Conservation (phyloP, 352 stramenopile species). For the Albugo laibachii region DNA sequence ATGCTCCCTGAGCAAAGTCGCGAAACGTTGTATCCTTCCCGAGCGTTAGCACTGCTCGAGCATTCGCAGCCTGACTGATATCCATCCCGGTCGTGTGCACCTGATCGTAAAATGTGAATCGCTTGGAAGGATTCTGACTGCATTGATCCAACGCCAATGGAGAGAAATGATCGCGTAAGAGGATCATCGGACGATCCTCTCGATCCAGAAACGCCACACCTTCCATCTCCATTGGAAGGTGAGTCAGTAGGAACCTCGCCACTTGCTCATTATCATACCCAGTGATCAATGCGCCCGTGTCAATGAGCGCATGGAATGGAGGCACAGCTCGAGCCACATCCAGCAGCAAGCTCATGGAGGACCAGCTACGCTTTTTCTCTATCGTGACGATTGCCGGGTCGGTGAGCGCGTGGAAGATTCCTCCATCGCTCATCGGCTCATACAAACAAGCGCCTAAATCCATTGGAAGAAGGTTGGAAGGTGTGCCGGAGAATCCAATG, state of each 20-base stretch:
- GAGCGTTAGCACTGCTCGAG: slow-evolving; percentile 75
- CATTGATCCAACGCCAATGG: slow-evolving; percentile 86
- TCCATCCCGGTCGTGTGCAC: slow-evolving; percentile 89
- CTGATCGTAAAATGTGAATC: slow-evolving; percentile 88
- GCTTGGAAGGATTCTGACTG: slow-evolving; percentile 57
- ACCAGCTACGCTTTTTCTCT: slow-evolving; percentile 71
- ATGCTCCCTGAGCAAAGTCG: slow-evolving; percentile 83
- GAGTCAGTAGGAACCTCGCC: slow-evolving; percentile 50
- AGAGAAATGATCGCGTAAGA: slow-evolving; percentile 89
- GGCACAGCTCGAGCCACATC: slow-evolving; percentile 57
- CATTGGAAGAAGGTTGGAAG: slow-evolving; percentile 96
- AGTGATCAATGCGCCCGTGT: slow-evolving; percentile 83
- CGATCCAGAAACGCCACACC: slow-evolving; percentile 83
- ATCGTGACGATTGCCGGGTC: slow-evolving; percentile 80
- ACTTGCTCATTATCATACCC: slow-evolving; percentile 82
- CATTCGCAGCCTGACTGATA: slow-evolving; percentile 82
- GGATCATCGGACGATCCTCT: slow-evolving; percentile 79
- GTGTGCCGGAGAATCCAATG: slow-evolving; percentile 98
- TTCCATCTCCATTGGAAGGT: slow-evolving; percentile 62
- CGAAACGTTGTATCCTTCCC: slow-evolving; percentile 95
- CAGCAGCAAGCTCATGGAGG: slow-evolving; percentile 39
- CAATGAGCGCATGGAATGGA: slow-evolving; percentile 77
- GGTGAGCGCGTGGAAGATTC: slow-evolving; percentile 95
- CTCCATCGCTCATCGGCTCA: slow-evolving; percentile 94
- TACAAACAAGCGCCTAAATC: slow-evolving; percentile 97